phyloP scores from a whole-genome alignment of 2,329 filamentous ascomycete genomes.

The Colletotrichum plurivorum region DNA sequence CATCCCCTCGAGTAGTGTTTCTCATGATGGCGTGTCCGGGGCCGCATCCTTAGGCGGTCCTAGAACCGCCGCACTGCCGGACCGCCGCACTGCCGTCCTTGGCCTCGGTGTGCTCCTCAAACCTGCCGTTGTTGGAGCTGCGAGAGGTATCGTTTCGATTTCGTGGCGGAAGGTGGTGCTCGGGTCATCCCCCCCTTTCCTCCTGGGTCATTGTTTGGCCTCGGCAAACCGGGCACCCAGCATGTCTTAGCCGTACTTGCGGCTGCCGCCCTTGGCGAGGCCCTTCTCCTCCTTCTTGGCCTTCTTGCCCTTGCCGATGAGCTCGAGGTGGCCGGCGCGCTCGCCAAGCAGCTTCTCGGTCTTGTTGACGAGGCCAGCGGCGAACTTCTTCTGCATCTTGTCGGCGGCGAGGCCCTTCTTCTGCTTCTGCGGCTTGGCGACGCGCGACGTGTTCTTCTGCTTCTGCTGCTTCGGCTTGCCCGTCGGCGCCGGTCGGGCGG shows the following conservation, averaged over 20 bases:
- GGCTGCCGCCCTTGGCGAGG: slow-evolving; percentile 61
- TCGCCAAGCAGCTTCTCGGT: slow-evolving; percentile 73
- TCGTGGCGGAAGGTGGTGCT: no score
- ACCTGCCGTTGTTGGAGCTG: no score
- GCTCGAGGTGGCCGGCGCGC: slow-evolving; percentile 71
- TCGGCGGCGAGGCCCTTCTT: slow-evolving; percentile 61
- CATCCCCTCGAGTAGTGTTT: background rate
- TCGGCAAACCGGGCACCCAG: background rate
- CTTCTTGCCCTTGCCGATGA: slow-evolving; percentile 71
- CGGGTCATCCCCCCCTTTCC: background rate
- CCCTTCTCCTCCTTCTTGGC: slow-evolving; percentile 54
- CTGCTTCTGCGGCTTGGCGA: slow-evolving; percentile 63
- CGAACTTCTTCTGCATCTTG: slow-evolving; percentile 69
- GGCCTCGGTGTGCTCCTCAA: background rate
- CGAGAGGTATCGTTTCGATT: no score
- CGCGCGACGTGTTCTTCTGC: slow-evolving; percentile 58
- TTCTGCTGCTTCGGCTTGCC: slow-evolving; percentile 51
- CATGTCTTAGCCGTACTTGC: slow-evolving; percentile 67
- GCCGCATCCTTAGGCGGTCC: background rate
- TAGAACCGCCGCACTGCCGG: background rate
- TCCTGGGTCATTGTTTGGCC: background rate
- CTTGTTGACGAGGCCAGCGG: slow-evolving; percentile 66
- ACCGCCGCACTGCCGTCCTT: background rate
- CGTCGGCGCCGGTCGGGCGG: slow-evolving; percentile 57
- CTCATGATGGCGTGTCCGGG: background rate